Conservation (phyloP, 192 early-diverging fungal species). For the Allomyces macrogynus region DNA sequence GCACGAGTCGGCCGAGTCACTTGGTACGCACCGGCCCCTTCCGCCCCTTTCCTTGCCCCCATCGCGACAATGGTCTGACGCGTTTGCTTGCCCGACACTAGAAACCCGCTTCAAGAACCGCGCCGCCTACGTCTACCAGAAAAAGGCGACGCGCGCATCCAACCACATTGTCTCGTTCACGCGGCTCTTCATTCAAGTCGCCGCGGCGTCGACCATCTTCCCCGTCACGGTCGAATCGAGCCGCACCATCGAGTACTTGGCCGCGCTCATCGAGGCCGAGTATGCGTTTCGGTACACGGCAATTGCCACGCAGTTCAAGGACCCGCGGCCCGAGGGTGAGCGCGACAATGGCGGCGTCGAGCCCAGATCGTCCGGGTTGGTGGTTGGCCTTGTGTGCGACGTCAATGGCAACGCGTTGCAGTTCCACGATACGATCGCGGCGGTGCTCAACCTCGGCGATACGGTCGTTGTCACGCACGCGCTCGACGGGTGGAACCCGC, state of each 20-base stretch:
- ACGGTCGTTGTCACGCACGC: slow-evolving; percentile 27
- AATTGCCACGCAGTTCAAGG: slow-evolving; percentile 3
- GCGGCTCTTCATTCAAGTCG: slow-evolving; percentile 17
- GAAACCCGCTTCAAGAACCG: too few species aligned
- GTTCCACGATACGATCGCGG: slow-evolving; percentile 25
- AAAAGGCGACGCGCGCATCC: background rate
- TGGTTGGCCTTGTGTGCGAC: slow-evolving; percentile 24
- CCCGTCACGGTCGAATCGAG: slow-evolving; percentile 26
- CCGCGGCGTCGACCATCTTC: slow-evolving; percentile 14
- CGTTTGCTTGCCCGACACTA: too few species aligned
- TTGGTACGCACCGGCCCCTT: too few species aligned
- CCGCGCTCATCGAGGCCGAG: slow-evolving; percentile 47
- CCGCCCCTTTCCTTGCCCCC: too few species aligned
- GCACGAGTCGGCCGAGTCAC: too few species aligned
- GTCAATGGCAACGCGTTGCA: slow-evolving; percentile 15
- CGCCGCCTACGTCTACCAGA: background rate
- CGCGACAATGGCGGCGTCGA: slow-evolving; percentile 10
- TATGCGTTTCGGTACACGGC: slow-evolving; percentile 26
- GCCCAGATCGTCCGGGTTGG: slow-evolving; percentile 3
- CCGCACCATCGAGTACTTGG: slow-evolving; percentile 39
- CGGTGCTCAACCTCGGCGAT: slow-evolving; percentile 29
- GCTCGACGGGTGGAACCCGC: slow-evolving; percentile 3
- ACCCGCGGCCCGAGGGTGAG: slow-evolving; percentile 8
- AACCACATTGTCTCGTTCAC: slow-evolving; percentile 24
- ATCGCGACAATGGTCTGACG: too few species aligned